phyloP scores from a whole-genome alignment of 192 early-diverging fungal genomes.

The Entomortierella beljakovae region DNA sequence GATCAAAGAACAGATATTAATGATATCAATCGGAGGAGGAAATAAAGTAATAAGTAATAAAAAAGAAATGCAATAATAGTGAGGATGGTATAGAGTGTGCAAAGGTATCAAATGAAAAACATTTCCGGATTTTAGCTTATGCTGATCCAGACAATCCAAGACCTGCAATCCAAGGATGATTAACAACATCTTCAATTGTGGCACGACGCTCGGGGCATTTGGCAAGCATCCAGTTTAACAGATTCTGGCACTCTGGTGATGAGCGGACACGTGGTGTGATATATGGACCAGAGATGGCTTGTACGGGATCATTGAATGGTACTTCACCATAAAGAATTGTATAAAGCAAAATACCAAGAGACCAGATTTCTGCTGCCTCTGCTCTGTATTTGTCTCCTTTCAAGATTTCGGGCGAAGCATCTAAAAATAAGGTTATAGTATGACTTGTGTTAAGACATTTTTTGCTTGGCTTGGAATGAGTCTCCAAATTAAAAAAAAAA shows the following conservation, averaged over 20 bases:
- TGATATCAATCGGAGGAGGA: background rate
- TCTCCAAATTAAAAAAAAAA: background rate
- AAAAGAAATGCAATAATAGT: background rate
- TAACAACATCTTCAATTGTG: slow-evolving; percentile 69
- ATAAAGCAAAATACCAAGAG: slow-evolving; percentile 76
- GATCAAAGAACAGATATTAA: background rate
- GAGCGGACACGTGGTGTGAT: slow-evolving; percentile 59
- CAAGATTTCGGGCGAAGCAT: slow-evolving; percentile 77
- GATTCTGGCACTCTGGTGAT: slow-evolving; percentile 62
- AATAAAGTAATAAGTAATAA: background rate
- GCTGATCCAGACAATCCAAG: slow-evolving; percentile 14
- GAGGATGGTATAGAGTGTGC: too few relatives aligned
- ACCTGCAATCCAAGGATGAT: slow-evolving; percentile 68
- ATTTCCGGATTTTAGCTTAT: too few relatives aligned
- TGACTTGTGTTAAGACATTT: background rate
- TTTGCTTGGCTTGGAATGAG: background rate
- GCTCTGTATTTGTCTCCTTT: slow-evolving; percentile 66
- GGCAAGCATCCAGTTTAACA: slow-evolving; percentile 74
- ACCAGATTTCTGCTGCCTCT: slow-evolving; percentile 75
- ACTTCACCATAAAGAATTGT: slow-evolving; percentile 70
- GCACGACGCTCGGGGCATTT: slow-evolving; percentile 69
- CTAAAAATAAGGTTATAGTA: background rate
- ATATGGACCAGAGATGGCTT: slow-evolving; percentile 62
- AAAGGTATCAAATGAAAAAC: too few relatives aligned
- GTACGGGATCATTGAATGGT: slow-evolving; percentile 67